These are phyloP conservation scores for Sclerotiophoma versabilis DNA, from an alignment of 2,329 filamentous ascomycete species.

Conservation along the genomic window DNA sequence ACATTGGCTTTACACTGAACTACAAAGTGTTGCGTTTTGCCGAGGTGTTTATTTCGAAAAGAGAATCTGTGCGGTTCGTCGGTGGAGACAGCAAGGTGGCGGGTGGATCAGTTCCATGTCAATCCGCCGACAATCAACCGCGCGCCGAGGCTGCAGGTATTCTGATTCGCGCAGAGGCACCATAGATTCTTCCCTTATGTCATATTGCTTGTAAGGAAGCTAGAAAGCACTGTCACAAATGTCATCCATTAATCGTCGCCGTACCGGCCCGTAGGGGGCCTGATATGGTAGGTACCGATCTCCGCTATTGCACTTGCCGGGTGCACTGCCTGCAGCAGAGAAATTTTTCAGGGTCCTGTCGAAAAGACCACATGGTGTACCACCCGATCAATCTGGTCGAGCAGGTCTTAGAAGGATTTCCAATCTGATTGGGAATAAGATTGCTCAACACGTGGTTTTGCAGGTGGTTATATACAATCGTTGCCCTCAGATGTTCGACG, in stretches of 20 bases:
- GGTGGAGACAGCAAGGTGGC: background rate
- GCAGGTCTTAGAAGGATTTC: constrained; percentile 3
- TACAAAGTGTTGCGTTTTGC: background rate
- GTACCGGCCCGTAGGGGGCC: background rate
- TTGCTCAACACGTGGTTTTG: constrained; percentile 5
- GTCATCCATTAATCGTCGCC: background rate
- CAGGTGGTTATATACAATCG: constrained; percentile 15
- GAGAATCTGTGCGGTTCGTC: background rate
- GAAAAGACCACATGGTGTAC: constrained; percentile 7
- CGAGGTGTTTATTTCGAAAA: background rate
- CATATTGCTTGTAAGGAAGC: constrained; percentile 5
- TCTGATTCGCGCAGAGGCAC: background rate
- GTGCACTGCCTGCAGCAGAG: constrained; percentile 3
- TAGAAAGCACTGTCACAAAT: constrained; percentile 1
- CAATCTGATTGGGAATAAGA: background rate
- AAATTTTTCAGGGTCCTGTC: constrained; percentile 16
- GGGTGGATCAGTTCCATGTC: background rate
- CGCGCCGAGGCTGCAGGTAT: background rate
- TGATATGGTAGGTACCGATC: background rate
- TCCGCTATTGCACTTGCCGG: background rate
- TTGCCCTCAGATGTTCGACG: background rate
- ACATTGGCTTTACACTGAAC: background rate
- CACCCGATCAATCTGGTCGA: constrained; percentile 7
- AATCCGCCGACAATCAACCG: constrained; percentile 8
- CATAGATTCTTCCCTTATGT: background rate